Conservation (phyloP, 805 yeast species). For the Pichia californica region DNA sequence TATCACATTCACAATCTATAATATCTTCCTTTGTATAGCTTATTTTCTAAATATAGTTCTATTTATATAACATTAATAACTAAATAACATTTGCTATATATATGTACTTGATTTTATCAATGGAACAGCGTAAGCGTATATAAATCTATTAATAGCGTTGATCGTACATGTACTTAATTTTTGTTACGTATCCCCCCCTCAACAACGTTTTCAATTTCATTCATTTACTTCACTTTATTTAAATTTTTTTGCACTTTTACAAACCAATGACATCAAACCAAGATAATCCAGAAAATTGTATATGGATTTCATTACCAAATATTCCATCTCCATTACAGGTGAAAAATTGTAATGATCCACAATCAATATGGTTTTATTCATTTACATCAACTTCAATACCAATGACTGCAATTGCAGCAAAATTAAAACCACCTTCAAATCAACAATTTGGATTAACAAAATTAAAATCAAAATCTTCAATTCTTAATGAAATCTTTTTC, state of each 20-base stretch:
- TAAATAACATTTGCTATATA: no score
- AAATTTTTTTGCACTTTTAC: no score
- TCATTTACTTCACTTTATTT: no score
- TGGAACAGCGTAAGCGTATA: no score
- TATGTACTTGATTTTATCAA: no score
- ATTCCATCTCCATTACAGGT: background rate
- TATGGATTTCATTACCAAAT: background rate
- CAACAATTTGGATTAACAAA: background rate
- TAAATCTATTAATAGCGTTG: no score
- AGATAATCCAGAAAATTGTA: background rate
- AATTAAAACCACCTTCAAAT: background rate
- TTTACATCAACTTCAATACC: background rate
- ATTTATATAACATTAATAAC: no score
- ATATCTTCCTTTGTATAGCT: background rate
- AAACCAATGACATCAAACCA: no score
- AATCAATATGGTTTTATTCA: background rate
- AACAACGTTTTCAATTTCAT: no score
- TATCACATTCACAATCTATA: background rate
- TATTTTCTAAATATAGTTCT: background rate
- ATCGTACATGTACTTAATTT: no score
- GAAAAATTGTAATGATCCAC: background rate
- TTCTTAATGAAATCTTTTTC: background rate
- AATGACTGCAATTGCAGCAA: constrained; percentile 1
- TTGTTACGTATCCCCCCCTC: no score
- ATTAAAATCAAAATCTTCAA: background rate